Conservation (phyloP, 2,329 filamentous ascomycete species). For the Sclerotinia glacialis region DNA sequence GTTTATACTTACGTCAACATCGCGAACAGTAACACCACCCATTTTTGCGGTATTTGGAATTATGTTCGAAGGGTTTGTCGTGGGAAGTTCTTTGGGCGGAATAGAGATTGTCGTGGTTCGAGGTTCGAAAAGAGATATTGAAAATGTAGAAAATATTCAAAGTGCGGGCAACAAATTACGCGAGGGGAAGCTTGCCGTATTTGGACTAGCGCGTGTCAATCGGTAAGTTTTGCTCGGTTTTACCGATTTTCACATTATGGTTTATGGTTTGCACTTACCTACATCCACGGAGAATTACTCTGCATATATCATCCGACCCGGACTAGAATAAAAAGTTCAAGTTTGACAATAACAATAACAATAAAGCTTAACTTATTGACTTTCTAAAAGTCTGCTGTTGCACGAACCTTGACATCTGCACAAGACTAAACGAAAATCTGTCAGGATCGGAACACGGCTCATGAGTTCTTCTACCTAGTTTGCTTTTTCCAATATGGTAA, state of each 20-base stretch:
- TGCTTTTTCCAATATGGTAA: no score
- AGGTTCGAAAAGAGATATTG: slow-evolving; percentile 6
- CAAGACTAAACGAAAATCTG: no score
- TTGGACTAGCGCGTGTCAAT: neutral
- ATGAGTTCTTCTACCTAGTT: no score
- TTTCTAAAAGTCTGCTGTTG: no score
- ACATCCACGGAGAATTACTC: no score
- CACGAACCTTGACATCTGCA: no score
- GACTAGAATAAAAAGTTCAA: no score
- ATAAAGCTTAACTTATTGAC: no score
- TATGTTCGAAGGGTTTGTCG: slow-evolving; percentile 30
- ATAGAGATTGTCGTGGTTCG: slow-evolving; percentile 21
- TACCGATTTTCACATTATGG: neutral
- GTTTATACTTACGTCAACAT: slow-evolving; percentile 71
- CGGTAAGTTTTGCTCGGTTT: neutral
- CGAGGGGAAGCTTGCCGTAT: neutral
- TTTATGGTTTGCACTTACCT: no score
- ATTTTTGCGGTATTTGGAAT: slow-evolving; percentile 61
- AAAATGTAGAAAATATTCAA: slow-evolving; percentile 5
- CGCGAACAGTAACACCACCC: slow-evolving; percentile 79
- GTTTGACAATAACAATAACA: no score
- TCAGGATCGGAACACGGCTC: no score
- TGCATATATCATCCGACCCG: no score
- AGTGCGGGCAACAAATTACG: slow-evolving; percentile 18
- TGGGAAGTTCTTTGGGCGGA: slow-evolving; percentile 24